Evolutionary conservation across 1,284 basidiomycete species (phyloP), one percentile per base, ranked within the genome.

Genomic region (Austropuccinia psidii): DNA sequence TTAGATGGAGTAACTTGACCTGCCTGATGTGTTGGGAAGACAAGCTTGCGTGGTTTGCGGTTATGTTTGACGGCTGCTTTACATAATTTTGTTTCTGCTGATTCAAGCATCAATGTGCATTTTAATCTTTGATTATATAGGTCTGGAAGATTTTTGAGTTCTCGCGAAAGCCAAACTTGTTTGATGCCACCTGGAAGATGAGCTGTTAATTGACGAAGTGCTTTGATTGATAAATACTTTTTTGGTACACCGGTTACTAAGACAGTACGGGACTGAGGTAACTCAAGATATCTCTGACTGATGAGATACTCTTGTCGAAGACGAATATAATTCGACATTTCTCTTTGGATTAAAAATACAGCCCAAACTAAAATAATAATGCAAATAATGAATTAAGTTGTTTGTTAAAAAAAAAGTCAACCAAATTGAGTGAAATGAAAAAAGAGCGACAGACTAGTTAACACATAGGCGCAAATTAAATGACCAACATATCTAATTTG

Each of bases 161-260:
- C 54, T 83, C 88, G 85, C 80, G 93, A 91, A 50, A 98, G 84
- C 94, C 95, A 98, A 43, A 98, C 86, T 74, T 88, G 87, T 77
- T 87, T 88, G 4, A 93, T 89, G 27, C 91, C 91, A 9, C 92
- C 92, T 1, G 91, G 91, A 4, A 93, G 83, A 75, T 87, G 84
- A 73, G 83, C 83, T 57, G 82, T 84, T 35, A 97, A 84, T 33
- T 88, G 87, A 24, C 85, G 83, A 76, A 70, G 43, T 8, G 45
- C 41, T 35, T 50, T 31, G 29, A 88, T 81, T 47, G 82, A 82
- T 76, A 93, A 86, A 78, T 89, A 89, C 67, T 87, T 85, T 58
- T 85, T 82, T n/a, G 94, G 93, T 5, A 98, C 87, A 57, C 92
- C 92, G 15, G 91, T 91, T 76, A 98, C 84, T 55, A 93, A 87